phyloP scores from a whole-genome alignment of 768 basidiomycete genomes.

The Boletales sp. region DNA sequence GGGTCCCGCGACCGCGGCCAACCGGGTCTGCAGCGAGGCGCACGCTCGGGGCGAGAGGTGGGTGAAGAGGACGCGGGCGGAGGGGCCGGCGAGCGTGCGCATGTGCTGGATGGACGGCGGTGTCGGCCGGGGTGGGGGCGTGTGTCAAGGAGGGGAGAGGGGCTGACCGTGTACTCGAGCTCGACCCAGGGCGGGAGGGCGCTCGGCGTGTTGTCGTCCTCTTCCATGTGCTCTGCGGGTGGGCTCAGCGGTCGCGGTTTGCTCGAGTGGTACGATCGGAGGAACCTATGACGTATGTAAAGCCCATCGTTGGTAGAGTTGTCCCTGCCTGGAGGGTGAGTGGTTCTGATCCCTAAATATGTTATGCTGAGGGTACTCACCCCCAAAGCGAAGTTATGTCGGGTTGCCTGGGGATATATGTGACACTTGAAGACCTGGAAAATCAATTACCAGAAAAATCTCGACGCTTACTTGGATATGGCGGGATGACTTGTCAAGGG shows the following conservation, averaged over 20 bases:
- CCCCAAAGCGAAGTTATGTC: too few species aligned
- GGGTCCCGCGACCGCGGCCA: slow-evolving; percentile 4
- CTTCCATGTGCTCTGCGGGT: slow-evolving; percentile 85
- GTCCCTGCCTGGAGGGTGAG: background rate
- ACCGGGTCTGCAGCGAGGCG: slow-evolving; percentile 41
- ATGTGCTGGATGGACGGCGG: slow-evolving; percentile 56
- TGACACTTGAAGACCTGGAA: too few species aligned
- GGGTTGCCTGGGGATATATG: too few species aligned
- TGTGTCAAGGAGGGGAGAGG: too few species aligned
- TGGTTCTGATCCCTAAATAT: too few species aligned
- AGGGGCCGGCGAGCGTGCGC: slow-evolving; percentile 67
- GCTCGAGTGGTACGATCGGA: background rate
- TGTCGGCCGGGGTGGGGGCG: too few species aligned
- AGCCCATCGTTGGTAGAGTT: slow-evolving; percentile 34
- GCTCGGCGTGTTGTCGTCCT: slow-evolving; percentile 72
- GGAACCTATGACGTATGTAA: slow-evolving; percentile 57
- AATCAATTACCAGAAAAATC: too few species aligned
- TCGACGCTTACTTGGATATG: too few species aligned
- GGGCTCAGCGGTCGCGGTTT: slow-evolving; percentile 1
- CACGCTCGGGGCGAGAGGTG: slow-evolving; percentile 75
- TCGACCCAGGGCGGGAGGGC: slow-evolving; percentile 87
- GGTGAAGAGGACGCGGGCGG: slow-evolving; percentile 74
- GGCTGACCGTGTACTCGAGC: slow-evolving; percentile 75
- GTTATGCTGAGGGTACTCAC: too few species aligned
- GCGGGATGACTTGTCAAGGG: too few species aligned